phyloP scores from a whole-genome alignment of 768 basidiomycete genomes.

The Mycena sanguinolenta region DNA sequence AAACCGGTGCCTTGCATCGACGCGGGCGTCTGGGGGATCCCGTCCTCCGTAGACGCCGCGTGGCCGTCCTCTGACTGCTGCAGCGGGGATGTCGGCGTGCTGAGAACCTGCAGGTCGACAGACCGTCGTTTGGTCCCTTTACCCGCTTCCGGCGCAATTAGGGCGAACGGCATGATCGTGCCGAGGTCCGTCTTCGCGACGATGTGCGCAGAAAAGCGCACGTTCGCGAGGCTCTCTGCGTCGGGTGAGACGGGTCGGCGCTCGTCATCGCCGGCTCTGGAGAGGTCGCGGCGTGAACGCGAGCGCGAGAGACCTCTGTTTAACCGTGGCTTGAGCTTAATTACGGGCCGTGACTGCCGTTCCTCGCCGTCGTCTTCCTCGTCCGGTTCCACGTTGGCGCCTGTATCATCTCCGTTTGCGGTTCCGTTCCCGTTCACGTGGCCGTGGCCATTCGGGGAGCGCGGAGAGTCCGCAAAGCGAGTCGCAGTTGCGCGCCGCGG shows the following conservation, averaged over 20 bases:
- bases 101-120: constrained; percentile 46
- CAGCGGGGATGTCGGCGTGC: constrained; percentile 47
- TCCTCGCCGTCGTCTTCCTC: constrained; percentile 64
- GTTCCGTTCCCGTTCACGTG: constrained; percentile 41
- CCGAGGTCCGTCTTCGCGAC: constrained; percentile 73
- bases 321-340: constrained; percentile 75
- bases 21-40: constrained; percentile 52
- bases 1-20: constrained; percentile 52
- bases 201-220: constrained; percentile 81
- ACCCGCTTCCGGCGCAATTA: constrained; percentile 79
- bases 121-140: constrained; percentile 58
- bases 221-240: constrained; percentile 78
- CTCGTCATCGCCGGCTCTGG: constrained; percentile 68
- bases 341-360: constrained; percentile 77
- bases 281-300: constrained; percentile 79
- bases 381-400: constrained; percentile 49
- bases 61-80: constrained; percentile 62
- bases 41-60: constrained; percentile 45
- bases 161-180: constrained; percentile 79
- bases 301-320: constrained; percentile 69
- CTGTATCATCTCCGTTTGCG: constrained; percentile 23
- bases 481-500: constrained; percentile 54
- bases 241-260: constrained; percentile 72
- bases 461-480: constrained; percentile 45
- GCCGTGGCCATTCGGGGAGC: constrained; percentile 41